phyloP scores from a whole-genome alignment of 371 early-diverging fungal species.

The Parasitella parasitica region DNA sequence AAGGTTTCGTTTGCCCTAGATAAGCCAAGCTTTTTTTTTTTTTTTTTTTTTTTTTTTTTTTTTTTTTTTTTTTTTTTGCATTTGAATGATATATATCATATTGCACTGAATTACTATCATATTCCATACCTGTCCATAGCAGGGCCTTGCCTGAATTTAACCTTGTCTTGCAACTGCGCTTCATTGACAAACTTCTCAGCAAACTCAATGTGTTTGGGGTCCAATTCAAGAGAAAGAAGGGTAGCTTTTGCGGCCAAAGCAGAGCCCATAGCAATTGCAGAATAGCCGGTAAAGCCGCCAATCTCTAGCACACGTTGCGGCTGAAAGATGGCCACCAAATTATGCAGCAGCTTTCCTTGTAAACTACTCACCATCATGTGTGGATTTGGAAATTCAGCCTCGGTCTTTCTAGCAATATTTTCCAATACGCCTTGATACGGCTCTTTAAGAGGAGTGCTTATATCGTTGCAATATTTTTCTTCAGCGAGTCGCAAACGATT shows the following conservation, averaged over 20 bases:
- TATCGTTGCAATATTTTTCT: slow-evolving; percentile 21
- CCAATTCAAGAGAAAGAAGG: slow-evolving; percentile 50
- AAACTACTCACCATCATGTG: slow-evolving; percentile 44
- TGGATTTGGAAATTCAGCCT: slow-evolving; percentile 26
- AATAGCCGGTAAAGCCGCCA: slow-evolving; percentile 64
- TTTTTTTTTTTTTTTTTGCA: no score
- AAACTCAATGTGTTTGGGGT: slow-evolving; percentile 35
- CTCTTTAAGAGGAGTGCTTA: slow-evolving; percentile 25
- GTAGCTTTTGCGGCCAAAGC: slow-evolving; percentile 31
- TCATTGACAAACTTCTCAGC: slow-evolving; percentile 38
- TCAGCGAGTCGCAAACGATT: slow-evolving; percentile 25
- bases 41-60: no score
- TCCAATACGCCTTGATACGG: slow-evolving; percentile 1
- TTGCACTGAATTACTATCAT: no score
- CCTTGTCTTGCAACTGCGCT: slow-evolving; percentile 13
- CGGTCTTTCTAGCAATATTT: slow-evolving; percentile 20
- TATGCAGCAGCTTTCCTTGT: slow-evolving; percentile 48
- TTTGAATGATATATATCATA: no score
- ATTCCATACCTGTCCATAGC: slow-evolving; percentile 38
- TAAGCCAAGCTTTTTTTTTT: neutral
- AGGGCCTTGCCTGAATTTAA: slow-evolving; percentile 25
- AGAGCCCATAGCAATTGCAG: slow-evolving; percentile 62
- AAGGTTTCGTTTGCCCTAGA: neutral
- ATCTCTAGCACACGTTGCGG: slow-evolving; percentile 52
- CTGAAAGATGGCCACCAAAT: slow-evolving; percentile 35